phyloP scores from a whole-genome alignment of 306 rosid genomes.

The Quercus bicolor region DNA sequence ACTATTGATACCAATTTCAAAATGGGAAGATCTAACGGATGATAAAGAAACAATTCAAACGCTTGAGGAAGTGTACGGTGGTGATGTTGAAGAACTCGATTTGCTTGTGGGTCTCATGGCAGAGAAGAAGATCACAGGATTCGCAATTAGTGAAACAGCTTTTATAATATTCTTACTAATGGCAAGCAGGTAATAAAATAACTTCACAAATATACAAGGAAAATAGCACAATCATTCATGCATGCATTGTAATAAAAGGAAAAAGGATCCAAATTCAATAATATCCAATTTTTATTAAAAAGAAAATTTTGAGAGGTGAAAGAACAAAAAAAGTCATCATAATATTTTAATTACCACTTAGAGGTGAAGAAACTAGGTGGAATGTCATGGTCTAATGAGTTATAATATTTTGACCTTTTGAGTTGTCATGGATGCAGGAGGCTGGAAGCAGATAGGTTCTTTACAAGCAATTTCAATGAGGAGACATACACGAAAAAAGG shows the following conservation, averaged over 20 bases:
- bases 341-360: too few relatives aligned
- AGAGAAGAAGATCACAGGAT: constrained; percentile 63
- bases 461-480: constrained; percentile 49
- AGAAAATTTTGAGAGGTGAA: too few relatives aligned
- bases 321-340: too few relatives aligned
- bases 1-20: constrained; percentile 44
- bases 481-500: constrained; percentile 53
- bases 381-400: too few relatives aligned
- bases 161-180: constrained; percentile 47
- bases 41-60: constrained; percentile 43
- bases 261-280: too few relatives aligned
- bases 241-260: not conserved
- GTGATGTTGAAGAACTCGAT: constrained; percentile 60
- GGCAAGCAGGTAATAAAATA: constrained; percentile 46
- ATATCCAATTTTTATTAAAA: too few relatives aligned
- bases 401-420: too few relatives aligned
- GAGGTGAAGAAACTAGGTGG: too few relatives aligned
- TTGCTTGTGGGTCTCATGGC: constrained; percentile 59
- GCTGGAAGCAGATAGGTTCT: constrained; percentile 57
- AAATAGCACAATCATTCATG: not conserved
- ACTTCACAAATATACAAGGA: too few relatives aligned
- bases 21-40: constrained; percentile 59
- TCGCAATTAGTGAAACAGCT: constrained; percentile 64
- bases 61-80: constrained; percentile 46
- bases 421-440: constrained; percentile 35